These are phyloP conservation scores for Didymella glomerata DNA, from an alignment of 2,329 filamentous ascomycete genomes.

Conservation along the genomic window DNA sequence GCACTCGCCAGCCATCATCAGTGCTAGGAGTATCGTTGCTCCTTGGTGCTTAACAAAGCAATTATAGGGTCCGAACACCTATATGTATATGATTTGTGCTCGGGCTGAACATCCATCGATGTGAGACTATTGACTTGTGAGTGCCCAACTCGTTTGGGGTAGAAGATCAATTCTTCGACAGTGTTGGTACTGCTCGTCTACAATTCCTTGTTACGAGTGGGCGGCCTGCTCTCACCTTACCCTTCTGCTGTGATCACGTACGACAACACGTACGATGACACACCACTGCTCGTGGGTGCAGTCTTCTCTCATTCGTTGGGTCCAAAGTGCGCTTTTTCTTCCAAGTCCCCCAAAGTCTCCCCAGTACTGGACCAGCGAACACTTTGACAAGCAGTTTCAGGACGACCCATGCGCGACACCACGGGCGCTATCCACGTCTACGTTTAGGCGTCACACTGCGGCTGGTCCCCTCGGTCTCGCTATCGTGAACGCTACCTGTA, in stretches of 20 bases:
- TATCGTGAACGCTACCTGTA: neutral
- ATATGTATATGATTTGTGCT: slow-evolving; percentile 23
- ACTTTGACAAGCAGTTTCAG: slow-evolving; percentile 5
- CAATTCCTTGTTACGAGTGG: slow-evolving; percentile 6
- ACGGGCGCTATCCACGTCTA: neutral
- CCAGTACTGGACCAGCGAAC: neutral
- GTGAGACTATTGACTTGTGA: slow-evolving; percentile 13
- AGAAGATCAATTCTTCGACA: slow-evolving; percentile 3
- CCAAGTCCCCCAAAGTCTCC: neutral
- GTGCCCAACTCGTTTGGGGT: slow-evolving; percentile 11
- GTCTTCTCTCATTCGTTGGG: neutral
- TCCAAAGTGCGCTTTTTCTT: neutral
- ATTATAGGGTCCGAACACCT: slow-evolving; percentile 27
- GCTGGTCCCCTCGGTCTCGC: slow-evolving; percentile 5
- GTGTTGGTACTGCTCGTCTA: slow-evolving; percentile 2
- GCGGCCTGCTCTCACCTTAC: neutral
- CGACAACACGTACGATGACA: slow-evolving; percentile 12
- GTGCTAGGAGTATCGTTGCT: slow-evolving; percentile 29
- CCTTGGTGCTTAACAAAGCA: slow-evolving; percentile 26
- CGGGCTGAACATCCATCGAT: slow-evolving; percentile 5
- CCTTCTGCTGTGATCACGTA: slow-evolving; percentile 4
- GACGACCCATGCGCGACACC: slow-evolving; percentile 3
- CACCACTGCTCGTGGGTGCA: neutral
- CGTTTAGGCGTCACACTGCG: neutral
- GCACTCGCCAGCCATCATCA: slow-evolving; percentile 11